phyloP scores from a whole-genome alignment of 495 filamentous ascomycete genomes.

The Aspergillus sclerotioniger region DNA sequence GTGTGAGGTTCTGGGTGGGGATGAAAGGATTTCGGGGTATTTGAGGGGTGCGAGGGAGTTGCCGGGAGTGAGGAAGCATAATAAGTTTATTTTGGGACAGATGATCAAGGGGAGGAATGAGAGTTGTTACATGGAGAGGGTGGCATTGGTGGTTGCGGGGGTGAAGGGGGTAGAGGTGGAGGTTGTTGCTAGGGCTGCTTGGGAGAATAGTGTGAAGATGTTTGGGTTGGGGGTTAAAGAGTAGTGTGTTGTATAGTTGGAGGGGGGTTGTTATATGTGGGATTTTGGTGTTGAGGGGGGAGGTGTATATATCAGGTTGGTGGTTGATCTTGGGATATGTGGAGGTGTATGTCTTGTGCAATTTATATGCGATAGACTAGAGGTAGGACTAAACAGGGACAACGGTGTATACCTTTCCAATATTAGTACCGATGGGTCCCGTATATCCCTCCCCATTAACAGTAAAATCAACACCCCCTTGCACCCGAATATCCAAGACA shows the following conservation, averaged over 20 bases:
- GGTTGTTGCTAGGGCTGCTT: slow-evolving; percentile 27
- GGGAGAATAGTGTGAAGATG: slow-evolving; percentile 32
- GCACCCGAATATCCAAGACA: not conserved
- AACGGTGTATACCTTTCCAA: not conserved
- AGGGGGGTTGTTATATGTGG: no score
- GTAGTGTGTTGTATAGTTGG: no score
- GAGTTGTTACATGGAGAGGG: slow-evolving; percentile 30
- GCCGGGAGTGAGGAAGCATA: slow-evolving; percentile 26
- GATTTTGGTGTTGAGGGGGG: no score
- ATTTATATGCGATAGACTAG: no score
- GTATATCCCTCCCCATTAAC: not conserved
- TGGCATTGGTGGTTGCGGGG: slow-evolving; percentile 30
- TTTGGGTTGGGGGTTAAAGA: slow-evolving; percentile 22
- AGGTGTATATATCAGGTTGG: no score
- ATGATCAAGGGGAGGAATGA: slow-evolving; percentile 36
- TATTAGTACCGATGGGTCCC: not conserved
- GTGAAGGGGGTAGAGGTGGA: slow-evolving; percentile 26
- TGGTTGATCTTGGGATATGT: no score
- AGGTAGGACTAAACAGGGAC: not conserved
- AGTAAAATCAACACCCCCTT: not conserved
- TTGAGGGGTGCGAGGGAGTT: slow-evolving; percentile 19
- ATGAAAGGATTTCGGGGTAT: slow-evolving; percentile 22
- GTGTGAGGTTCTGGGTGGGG: slow-evolving; percentile 30
- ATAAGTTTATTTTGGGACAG: slow-evolving; percentile 27
- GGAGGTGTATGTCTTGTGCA: no score